Base-by-base conservation (phyloP, 805 yeast species). In the Ogataea pignaliae region DNA sequence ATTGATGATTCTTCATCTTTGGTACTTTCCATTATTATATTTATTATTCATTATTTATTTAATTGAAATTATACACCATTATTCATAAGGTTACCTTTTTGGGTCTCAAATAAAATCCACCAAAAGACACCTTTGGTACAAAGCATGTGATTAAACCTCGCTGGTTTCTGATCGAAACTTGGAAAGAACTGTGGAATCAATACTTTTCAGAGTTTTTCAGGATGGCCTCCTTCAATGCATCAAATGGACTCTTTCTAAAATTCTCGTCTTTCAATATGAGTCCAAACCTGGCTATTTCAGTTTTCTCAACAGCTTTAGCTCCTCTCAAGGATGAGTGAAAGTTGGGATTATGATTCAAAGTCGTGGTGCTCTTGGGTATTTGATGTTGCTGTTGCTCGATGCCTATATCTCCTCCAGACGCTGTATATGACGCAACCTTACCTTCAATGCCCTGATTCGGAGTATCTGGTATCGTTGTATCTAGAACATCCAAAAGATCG, bases 161-260 rank as follows among this genome's bases (percentile, higher is more conserved):
- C n/a, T n/a, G n/a, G n/a, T n/a, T n/a, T n/a, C n/a, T n/a, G n/a
- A n/a, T n/a, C n/a, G n/a, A 21, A 21, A 21, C 26, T 21, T 44
- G 14, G 14, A 17, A 12, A n/a, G 15, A 17, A 29, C 34, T 39
- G 12, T 29, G 12, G 12, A 5, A 2, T 39, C 42, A 52, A 28
- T 50, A 50, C 34, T 42, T 52, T 8, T 41, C 35, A 29, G 54
- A 34, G 41, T 64, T 60, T 12, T 53, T 57, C 46, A 65, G 63
- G 34, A 79, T 78, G n/a, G 83, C 81, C 40, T 74, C 76, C 57
- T 75, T 81, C 52, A 87, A 68, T 3, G 89, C 76, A 34, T 71
- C 72, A 57, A 86, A 85, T 2, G 90, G 88, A 31, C 78, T 73
- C 42, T 68, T 61, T 63, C 80, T 73, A 52, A 82, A 84, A 21